A percentile compares a stretch with the other conserved stretches of the same genome.
Conservation (phyloP, 441 rosid species). For the Gossypium davidsonii region DNA sequence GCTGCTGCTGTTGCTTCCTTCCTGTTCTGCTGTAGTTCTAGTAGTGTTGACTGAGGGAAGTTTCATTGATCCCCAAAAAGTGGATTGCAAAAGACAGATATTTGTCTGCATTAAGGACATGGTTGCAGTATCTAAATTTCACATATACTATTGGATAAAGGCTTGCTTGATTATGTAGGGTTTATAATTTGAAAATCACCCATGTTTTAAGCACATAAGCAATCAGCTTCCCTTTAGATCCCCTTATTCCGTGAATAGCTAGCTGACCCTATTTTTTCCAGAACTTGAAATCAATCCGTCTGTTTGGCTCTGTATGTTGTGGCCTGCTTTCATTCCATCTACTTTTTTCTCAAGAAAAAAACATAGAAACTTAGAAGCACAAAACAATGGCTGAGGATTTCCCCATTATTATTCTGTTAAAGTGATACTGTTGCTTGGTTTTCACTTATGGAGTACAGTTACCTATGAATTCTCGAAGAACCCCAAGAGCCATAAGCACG, state of each 20-base stretch:
- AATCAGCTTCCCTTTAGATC: neutral
- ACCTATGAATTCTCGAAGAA: neutral
- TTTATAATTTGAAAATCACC: neutral
- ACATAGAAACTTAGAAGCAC: neutral
- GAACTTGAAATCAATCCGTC: neutral
- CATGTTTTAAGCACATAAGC: neutral
- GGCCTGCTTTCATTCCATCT: neutral
- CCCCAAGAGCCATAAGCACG: neutral
- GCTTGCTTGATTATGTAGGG: neutral
- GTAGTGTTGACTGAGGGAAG: neutral
- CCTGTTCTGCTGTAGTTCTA: neutral
- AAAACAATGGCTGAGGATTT: neutral
- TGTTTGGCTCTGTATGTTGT: neutral
- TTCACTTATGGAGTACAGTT: neutral
- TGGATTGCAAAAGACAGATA: neutral
- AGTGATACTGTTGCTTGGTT: neutral
- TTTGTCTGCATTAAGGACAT: neutral
- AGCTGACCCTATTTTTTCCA: neutral
- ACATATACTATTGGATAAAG: neutral
- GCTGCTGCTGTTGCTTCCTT: neutral
- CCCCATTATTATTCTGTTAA: neutral
- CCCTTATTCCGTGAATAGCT: neutral
- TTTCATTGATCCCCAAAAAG: neutral
- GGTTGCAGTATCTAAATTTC: neutral
- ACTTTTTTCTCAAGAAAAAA: too few species aligned